A percentile compares a stretch with the other conserved stretches of the same genome.
Evolutionary conservation across 495 filamentous ascomycete species (phyloP).

Genomic region (Aspergillus campestris): DNA sequence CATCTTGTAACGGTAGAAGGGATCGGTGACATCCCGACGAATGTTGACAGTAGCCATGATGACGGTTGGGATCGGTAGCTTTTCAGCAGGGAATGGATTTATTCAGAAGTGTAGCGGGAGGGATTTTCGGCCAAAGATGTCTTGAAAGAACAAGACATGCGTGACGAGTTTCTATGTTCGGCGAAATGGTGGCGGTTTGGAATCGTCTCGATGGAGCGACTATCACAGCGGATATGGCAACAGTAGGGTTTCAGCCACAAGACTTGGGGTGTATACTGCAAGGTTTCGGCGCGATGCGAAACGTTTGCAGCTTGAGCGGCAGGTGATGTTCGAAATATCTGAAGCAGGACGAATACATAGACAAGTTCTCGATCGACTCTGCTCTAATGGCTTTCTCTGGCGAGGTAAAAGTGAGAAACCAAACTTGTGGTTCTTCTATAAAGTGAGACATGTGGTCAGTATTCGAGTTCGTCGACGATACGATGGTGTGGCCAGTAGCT

Average conservation of each 20-base stretch:
- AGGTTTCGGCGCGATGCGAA: conserved; percentile 85
- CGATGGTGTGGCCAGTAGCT: conserved; percentile 4
- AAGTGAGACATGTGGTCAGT: neutral
- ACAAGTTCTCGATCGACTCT: conserved; percentile 40
- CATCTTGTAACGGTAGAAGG: conserved; percentile 99
- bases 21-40: conserved; percentile 95
- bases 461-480: conserved; percentile 21
- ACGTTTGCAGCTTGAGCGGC: conserved; percentile 87
- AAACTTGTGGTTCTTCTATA: conserved; percentile 25
- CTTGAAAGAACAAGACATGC: conserved; percentile 48
- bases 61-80: conserved; percentile 32
- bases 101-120: conserved; percentile 27
- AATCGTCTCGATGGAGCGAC: conserved; percentile 14
- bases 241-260: conserved; percentile 64
- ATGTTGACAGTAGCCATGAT: conserved; percentile 92
- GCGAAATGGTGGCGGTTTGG: conserved; percentile 45
- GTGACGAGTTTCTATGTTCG: conserved; percentile 41
- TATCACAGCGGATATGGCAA: conserved; percentile 20
- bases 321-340: conserved; percentile 71
- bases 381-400: conserved; percentile 29
- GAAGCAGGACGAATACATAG: conserved; percentile 77
- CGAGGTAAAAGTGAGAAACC: conserved; percentile 28
- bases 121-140: conserved; percentile 32
- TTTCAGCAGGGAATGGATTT: conserved; percentile 9
- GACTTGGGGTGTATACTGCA: conserved; percentile 74